phyloP scores from a whole-genome alignment of 441 rosid species.

The Corymbia calophylla region DNA sequence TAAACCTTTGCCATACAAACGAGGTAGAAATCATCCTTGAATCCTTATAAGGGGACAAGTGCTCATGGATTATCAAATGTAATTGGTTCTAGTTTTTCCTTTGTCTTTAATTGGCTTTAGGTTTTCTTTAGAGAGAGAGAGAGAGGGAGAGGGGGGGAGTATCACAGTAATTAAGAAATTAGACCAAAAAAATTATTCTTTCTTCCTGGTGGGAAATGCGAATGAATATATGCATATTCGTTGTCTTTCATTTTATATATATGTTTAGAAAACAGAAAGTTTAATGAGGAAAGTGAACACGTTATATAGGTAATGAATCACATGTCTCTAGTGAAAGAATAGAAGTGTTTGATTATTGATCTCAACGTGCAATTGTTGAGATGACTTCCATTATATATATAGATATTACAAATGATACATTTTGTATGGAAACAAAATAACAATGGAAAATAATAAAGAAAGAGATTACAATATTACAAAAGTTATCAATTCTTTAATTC shows the following conservation, averaged over 20 bases:
- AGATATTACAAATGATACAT: too few relatives aligned
- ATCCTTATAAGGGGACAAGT: not conserved
- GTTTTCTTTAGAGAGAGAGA: not conserved
- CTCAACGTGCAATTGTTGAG: too few relatives aligned
- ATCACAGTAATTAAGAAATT: not conserved
- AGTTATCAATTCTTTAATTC: too few relatives aligned
- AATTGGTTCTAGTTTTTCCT: not conserved
- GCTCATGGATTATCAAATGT: not conserved
- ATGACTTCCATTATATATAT: too few relatives aligned
- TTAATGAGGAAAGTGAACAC: not conserved
- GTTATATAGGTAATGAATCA: not conserved
- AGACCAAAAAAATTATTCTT: not conserved
- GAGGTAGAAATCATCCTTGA: not conserved
- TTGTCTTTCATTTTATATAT: not conserved
- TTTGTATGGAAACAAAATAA: too few relatives aligned
- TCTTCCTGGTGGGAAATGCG: not conserved
- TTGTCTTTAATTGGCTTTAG: not conserved
- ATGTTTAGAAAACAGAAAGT: not conserved
- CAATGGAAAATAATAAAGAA: too few relatives aligned
- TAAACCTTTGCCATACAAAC: not conserved
- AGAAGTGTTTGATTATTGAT: too few relatives aligned
- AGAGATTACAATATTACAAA: too few relatives aligned
- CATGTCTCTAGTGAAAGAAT: too few relatives aligned
- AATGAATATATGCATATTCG: not conserved
- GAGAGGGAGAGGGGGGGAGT: not conserved